Conservation (phyloP, 768 basidiomycete genomes). For the Mrakia gelida region DNA sequence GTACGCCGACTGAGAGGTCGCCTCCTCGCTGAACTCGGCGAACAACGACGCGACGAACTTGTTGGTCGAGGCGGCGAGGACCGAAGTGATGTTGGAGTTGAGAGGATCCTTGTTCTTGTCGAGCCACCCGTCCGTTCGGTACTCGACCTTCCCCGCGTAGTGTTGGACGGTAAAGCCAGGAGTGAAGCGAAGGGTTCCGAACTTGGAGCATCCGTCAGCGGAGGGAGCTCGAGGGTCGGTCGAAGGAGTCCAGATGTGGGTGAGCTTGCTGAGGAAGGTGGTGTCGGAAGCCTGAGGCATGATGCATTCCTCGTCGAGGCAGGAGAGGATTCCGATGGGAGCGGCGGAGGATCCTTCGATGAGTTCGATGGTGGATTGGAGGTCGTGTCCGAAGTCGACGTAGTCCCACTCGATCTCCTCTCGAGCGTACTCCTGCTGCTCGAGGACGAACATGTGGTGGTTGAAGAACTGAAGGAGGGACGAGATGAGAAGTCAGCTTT, state of each 20-base stretch:
- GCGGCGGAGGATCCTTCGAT: slow-evolving; percentile 70
- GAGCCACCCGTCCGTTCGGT: slow-evolving; percentile 91
- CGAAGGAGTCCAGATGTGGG: slow-evolving; percentile 60
- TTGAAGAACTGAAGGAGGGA: slow-evolving; percentile 53
- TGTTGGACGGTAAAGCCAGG: slow-evolving; percentile 87
- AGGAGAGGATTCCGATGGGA: slow-evolving; percentile 81
- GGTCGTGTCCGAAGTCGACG: slow-evolving; percentile 92
- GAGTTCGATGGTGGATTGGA: slow-evolving; percentile 97
- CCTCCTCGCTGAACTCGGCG: slow-evolving; percentile 64
- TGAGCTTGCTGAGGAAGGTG: slow-evolving; percentile 90
- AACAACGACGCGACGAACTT: slow-evolving; percentile 78
- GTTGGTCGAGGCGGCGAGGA: slow-evolving; percentile 76
- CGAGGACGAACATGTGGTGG: slow-evolving; percentile 98
- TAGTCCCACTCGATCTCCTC: slow-evolving; percentile 98
- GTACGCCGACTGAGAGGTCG: slow-evolving; percentile 37
- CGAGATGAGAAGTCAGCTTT: not conserved
- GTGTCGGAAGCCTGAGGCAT: slow-evolving; percentile 98
- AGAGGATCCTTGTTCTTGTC: slow-evolving; percentile 99
- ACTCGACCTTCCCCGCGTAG: slow-evolving; percentile 95
- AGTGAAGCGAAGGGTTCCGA: slow-evolving; percentile 78
- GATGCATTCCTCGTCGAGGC: slow-evolving; percentile 96
- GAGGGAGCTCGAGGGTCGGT: slow-evolving; percentile 49
- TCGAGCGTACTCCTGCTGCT: slow-evolving; percentile 96
- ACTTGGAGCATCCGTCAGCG: slow-evolving; percentile 66
- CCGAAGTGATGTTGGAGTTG: slow-evolving; percentile 88